phyloP scores from a whole-genome alignment of 176 grass and related monocot species.

The Eragrostis nindensis region DNA sequence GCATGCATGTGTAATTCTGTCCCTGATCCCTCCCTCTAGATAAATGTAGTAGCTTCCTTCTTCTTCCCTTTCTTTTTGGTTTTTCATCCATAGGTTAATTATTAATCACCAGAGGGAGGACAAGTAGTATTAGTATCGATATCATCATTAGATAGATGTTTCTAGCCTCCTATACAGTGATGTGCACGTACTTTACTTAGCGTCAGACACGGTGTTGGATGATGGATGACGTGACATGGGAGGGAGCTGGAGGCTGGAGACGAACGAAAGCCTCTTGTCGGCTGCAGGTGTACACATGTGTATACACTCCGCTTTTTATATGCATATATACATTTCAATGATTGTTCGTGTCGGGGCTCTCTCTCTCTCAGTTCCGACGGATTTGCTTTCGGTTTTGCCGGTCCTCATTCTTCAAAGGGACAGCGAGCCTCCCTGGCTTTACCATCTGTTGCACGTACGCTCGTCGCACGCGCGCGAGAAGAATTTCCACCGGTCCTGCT shows the following conservation, averaged over 20 bases:
- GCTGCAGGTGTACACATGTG: conserved; percentile 50
- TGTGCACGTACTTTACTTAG: conserved; percentile 4
- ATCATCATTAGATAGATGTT: neutral
- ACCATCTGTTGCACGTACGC: conserved; percentile 1
- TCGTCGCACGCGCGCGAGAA: neutral
- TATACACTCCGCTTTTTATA: conserved; percentile 33
- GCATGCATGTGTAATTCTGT: conserved; percentile 41
- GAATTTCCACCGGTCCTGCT: neutral
- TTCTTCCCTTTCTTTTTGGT: conserved; percentile 26
- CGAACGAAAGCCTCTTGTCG: neutral
- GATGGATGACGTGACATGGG: conserved; percentile 31
- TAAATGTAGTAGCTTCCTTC: neutral
- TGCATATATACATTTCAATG: conserved; percentile 45
- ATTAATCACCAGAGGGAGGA: conserved; percentile 7
- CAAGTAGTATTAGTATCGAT: neutral
- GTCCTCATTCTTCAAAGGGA: neutral
- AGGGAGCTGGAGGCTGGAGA: neutral
- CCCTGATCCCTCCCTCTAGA: conserved; percentile 15
- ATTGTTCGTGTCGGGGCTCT: conserved; percentile 49
- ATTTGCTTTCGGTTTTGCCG: conserved; percentile 38
- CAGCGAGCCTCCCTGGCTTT: conserved; percentile 9
- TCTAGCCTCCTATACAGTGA: neutral
- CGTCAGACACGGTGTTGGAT: conserved; percentile 13
- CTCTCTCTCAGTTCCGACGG: neutral
- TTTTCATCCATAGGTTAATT: neutral